These are phyloP conservation scores for Clathrospora elynae DNA, from an alignment of 2,329 filamentous ascomycete species.

Conservation along the genomic window DNA sequence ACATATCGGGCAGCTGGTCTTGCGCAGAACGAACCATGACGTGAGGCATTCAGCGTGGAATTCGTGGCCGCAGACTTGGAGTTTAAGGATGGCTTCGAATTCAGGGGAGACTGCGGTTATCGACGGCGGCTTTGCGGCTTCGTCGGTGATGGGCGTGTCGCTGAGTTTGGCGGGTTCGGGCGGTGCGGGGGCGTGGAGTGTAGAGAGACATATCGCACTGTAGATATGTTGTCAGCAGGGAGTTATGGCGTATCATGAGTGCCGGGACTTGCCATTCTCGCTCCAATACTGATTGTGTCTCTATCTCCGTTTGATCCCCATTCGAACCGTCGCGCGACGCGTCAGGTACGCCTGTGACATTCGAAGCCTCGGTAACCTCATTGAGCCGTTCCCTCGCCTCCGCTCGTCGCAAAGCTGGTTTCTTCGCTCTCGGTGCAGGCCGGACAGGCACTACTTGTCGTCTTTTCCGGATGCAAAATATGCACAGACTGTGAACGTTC, in stretches of 20 bases:
- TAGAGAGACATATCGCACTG: conserved; percentile 43
- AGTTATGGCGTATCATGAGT: neutral
- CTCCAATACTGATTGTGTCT: conserved; percentile 28
- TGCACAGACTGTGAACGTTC: conserved; percentile 21
- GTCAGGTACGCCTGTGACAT: conserved; percentile 1
- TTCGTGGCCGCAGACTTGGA: conserved; percentile 36
- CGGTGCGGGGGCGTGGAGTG: conserved; percentile 31
- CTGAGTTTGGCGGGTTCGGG: conserved; percentile 35
- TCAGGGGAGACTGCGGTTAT: conserved; percentile 7
- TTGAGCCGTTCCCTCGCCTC: conserved; percentile 30
- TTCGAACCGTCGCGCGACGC: neutral
- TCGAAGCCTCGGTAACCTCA: conserved; percentile 28
- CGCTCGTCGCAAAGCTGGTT: conserved; percentile 24
- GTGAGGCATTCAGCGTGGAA: conserved; percentile 42
- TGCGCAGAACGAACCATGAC: conserved; percentile 39
- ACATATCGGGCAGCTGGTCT: conserved; percentile 41
- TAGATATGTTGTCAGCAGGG: conserved; percentile 9
- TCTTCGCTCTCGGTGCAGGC: conserved; percentile 14
- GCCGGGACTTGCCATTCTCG: conserved; percentile 33
- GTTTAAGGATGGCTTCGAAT: conserved; percentile 32
- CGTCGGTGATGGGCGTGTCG: conserved; percentile 12
- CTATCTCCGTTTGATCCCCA: conserved; percentile 9
- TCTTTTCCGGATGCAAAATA: conserved; percentile 29
- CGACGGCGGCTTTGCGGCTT: conserved; percentile 6
- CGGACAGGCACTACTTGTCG: conserved; percentile 12